A percentile compares a stretch with the other conserved stretches of the same genome.
These are phyloP conservation scores for Syzygium jambos DNA, from an alignment of 345 rosid species.

Conservation along the genomic window DNA sequence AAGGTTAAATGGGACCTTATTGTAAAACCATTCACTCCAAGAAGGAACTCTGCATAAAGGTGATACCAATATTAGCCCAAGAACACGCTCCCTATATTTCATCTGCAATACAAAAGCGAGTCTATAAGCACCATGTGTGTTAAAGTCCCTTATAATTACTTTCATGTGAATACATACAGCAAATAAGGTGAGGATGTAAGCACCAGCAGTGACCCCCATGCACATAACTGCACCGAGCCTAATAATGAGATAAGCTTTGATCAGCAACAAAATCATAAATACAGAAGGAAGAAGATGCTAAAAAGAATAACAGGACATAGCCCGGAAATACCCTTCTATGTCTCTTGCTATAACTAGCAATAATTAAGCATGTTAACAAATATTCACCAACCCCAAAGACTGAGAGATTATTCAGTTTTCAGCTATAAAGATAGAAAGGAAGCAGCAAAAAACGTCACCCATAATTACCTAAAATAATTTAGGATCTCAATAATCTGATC, in stretches of 20 bases:
- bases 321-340: background rate
- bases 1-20: slow-evolving; percentile 37
- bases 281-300: background rate
- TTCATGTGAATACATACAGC: slow-evolving; percentile 43
- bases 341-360: background rate
- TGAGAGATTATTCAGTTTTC: background rate
- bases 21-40: slow-evolving; percentile 93
- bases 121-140: slow-evolving; percentile 2
- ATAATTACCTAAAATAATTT: slow-evolving; percentile 72
- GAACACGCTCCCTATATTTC: slow-evolving; percentile 82
- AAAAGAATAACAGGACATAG: background rate
- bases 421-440: background rate
- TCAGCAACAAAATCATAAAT: background rate
- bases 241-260: background rate
- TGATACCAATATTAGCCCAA: slow-evolving; percentile 88
- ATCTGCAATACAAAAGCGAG: slow-evolving; percentile 35
- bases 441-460: background rate
- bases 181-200: slow-evolving; percentile 78
- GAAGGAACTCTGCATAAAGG: slow-evolving; percentile 91
- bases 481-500: slow-evolving; percentile 90
- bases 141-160: background rate
- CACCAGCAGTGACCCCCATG: slow-evolving; percentile 96
- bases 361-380: background rate
- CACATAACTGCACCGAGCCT: slow-evolving; percentile 95
- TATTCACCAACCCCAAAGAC: background rate